phyloP scores from a whole-genome alignment of 2,329 filamentous ascomycete genomes.

The Tricladium varicosporioides region DNA sequence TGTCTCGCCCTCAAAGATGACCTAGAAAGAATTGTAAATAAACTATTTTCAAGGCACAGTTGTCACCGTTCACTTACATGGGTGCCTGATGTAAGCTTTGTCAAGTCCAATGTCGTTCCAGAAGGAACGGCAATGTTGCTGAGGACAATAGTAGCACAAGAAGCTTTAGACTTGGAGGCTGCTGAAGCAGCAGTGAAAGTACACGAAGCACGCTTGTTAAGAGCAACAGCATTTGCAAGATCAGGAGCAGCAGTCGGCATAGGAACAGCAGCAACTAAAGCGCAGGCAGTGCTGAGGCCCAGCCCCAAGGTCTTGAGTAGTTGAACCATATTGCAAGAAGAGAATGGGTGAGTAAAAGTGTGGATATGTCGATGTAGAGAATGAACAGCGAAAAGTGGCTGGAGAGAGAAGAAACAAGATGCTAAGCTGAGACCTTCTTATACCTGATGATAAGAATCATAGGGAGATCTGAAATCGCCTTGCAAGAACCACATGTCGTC shows the following conservation, averaged over 20 bases:
- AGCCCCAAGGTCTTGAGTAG: constrained; percentile 23
- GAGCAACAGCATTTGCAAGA: constrained; percentile 12
- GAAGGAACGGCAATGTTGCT: constrained; percentile 54
- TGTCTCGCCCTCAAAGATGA: constrained; percentile 65
- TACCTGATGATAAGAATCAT: constrained; percentile 4
- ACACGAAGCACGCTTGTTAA: constrained; percentile 39
- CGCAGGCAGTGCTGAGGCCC: constrained; percentile 19
- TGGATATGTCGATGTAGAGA: constrained; percentile 7
- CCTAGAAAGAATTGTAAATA: constrained; percentile 28
- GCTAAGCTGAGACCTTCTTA: constrained; percentile 1
- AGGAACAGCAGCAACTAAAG: constrained; percentile 21
- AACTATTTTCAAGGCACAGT: not conserved
- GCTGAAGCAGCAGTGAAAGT: constrained; percentile 46
- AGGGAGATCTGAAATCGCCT: not conserved
- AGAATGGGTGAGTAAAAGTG: not conserved
- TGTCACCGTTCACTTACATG: constrained; percentile 6
- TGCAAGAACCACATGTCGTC: too few relatives aligned
- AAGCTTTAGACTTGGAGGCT: constrained; percentile 46
- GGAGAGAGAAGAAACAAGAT: constrained; percentile 2
- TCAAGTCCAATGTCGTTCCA: constrained; percentile 56
- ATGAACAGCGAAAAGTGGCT: constrained; percentile 5
- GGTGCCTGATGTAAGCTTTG: constrained; percentile 48
- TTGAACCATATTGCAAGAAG: constrained; percentile 23
- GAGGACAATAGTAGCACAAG: constrained; percentile 53
- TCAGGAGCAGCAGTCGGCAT: constrained; percentile 26